These are phyloP conservation scores for Cryptococcus wingfieldii DNA, from an alignment of 1,284 basidiomycete genomes.

Conservation along the genomic window DNA sequence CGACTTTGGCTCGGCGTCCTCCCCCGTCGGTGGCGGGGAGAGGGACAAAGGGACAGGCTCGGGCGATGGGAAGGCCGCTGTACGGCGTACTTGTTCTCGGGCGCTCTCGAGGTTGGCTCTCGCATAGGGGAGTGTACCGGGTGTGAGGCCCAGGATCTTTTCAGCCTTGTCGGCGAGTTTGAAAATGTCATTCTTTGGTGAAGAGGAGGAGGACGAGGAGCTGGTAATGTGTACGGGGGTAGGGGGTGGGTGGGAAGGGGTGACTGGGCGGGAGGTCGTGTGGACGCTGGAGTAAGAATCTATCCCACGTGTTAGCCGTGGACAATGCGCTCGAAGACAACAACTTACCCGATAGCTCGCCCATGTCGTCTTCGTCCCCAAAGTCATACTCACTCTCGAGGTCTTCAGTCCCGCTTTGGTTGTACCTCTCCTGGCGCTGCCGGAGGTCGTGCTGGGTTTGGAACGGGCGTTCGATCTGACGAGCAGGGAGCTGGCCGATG, in stretches of 20 bases:
- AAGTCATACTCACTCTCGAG: slow-evolving; percentile 59
- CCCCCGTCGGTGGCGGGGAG: neutral
- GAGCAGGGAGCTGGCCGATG: slow-evolving; percentile 3
- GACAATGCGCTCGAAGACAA: neutral
- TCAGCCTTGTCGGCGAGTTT: slow-evolving; percentile 31
- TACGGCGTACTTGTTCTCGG: slow-evolving; percentile 28
- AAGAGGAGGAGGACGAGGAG: neutral
- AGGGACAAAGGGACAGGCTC: neutral
- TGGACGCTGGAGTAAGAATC: slow-evolving; percentile 31
- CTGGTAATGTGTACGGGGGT: slow-evolving; percentile 2
- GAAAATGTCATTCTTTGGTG: slow-evolving; percentile 8
- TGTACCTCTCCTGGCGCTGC: neutral
- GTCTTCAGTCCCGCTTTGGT: slow-evolving; percentile 1
- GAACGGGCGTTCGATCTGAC: slow-evolving; percentile 2
- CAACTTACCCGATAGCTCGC: slow-evolving; percentile 34
- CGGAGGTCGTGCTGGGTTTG: neutral
- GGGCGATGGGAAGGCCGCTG: slow-evolving; percentile 5
- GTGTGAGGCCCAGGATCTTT: slow-evolving; percentile 31
- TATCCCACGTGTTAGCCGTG: slow-evolving; percentile 5
- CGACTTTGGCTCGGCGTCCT: neutral
- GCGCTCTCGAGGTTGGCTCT: slow-evolving; percentile 32
- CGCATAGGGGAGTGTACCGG: slow-evolving; percentile 33
- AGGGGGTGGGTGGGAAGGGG: slow-evolving; percentile 17
- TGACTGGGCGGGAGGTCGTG: slow-evolving; percentile 30
- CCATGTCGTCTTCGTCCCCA: slow-evolving; percentile 26